Percentiles rank a stretch among this genome's conserved stretches.
Conservation (phyloP, 768 basidiomycete species). For the Megacollybia marginata region DNA sequence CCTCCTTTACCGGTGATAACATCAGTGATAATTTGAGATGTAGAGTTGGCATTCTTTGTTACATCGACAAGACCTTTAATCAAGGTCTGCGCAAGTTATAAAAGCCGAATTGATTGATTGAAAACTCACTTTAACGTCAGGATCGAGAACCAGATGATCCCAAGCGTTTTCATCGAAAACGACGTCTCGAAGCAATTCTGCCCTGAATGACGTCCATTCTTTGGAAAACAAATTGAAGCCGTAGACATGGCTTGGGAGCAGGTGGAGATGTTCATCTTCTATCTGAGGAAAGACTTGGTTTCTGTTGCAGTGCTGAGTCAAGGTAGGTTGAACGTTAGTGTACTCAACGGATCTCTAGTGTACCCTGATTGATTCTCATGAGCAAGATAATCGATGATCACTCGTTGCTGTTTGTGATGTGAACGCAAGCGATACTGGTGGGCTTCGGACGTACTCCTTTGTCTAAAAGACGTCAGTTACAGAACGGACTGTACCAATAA, state of each 20-base stretch:
- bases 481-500: neutral
- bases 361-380: constrained; percentile 2
- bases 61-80: constrained; percentile 19
- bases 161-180: constrained; percentile 25
- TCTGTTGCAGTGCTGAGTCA: neutral
- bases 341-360: constrained; percentile 1
- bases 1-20: constrained; percentile 28
- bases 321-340: neutral
- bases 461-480: constrained; percentile 1
- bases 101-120: constrained; percentile 2
- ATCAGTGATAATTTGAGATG: constrained; percentile 16
- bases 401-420: constrained; percentile 8
- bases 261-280: constrained; percentile 25
- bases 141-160: constrained; percentile 23
- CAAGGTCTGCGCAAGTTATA: constrained; percentile 13
- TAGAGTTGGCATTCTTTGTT: constrained; percentile 12
- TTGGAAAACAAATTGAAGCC: constrained; percentile 31
- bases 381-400: constrained; percentile 13
- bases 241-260: constrained; percentile 26
- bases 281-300: constrained; percentile 11
- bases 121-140: constrained; percentile 16
- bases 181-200: constrained; percentile 23
- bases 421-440: neutral
- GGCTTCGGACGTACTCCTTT: constrained; percentile 4
- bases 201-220: constrained; percentile 23